Conservation (phyloP, 495 filamentous ascomycete genomes). For the Elaphomyces granulatus region DNA sequence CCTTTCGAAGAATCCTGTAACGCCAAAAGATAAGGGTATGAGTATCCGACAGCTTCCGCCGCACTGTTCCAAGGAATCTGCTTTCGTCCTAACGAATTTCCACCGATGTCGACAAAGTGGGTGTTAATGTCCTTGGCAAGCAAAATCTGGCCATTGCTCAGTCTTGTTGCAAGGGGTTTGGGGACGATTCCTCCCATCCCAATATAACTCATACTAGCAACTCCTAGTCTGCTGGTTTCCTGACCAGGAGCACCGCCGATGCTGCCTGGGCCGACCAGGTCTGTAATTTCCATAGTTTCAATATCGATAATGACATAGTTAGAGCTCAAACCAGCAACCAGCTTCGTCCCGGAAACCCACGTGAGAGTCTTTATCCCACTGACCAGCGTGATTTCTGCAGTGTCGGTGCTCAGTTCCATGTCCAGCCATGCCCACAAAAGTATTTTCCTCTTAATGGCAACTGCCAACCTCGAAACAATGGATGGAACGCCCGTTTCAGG, state of each 20-base stretch:
- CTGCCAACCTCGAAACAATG: slow-evolving; percentile 79
- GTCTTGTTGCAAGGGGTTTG: slow-evolving; percentile 69
- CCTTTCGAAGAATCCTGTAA: slow-evolving; percentile 76
- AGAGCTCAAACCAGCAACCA: slow-evolving; percentile 76
- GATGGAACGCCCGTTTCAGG: slow-evolving; percentile 68
- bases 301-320: slow-evolving; percentile 84
- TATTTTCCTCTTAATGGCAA: slow-evolving; percentile 81
- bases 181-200: slow-evolving; percentile 82
- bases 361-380: slow-evolving; percentile 71
- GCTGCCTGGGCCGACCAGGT: slow-evolving; percentile 66
- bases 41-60: slow-evolving; percentile 84
- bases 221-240: slow-evolving; percentile 47
- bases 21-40: slow-evolving; percentile 86
- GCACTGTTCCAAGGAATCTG: slow-evolving; percentile 85
- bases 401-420: slow-evolving; percentile 64
- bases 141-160: slow-evolving; percentile 71
- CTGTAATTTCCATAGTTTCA: slow-evolving; percentile 49
- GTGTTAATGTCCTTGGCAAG: slow-evolving; percentile 94
- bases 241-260: slow-evolving; percentile 52
- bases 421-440: slow-evolving; percentile 92
- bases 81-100: slow-evolving; percentile 65
- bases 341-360: slow-evolving; percentile 73
- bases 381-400: slow-evolving; percentile 60
- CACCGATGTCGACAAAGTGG: slow-evolving; percentile 72
- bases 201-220: slow-evolving; percentile 85